Evolutionary conservation across 2,329 filamentous ascomycete genomes (phyloP), one percentile per base, ranked within the genome.

Genomic region (Neonectria faginata): DNA sequence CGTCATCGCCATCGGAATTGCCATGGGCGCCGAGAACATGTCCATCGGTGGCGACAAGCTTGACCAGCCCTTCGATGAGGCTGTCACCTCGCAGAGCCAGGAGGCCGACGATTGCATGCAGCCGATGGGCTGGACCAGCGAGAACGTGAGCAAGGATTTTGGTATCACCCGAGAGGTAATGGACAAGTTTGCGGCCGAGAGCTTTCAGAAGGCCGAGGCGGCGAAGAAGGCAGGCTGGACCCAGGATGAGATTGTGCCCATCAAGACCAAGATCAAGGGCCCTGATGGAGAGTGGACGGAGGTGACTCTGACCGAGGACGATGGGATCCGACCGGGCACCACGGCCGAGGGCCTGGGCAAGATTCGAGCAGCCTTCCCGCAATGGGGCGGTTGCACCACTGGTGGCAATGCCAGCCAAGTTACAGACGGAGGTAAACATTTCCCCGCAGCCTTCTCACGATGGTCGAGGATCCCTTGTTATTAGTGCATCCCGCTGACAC

Each of bases 41-140:
- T 91, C 90, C 5, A 80, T 83, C 5, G 89, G 89, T 64, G 91
- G 91, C 56, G 92, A 94, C 77, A 80, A 86, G 22, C 85, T 93
- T 41, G 88, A 89, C 48, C 80, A 88, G 67, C 90, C 92, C 4
- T 96, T 97, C 80, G 90, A 93, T 78, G 89, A 91, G 69, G 89
- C 91, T 67, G 89, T 98, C 65, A 82, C 92, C 51, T 78, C 82
- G 72, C 82, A 85, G 75, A 91, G 86, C 81, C 91, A 93, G 77
- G 93, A 97, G 77, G 88, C 93, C 0, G 80, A 80, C 51, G 95
- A 98, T 82, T 96, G 94, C 85, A 88, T 95, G 88, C 88, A 94
- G 85, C 92, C 95, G 70, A 99, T 99, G 96, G 96, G 96, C 22
- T 97, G 97, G 88, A 99, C 96, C 3, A 95, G 91, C 64, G 96